These are phyloP conservation scores for Monilinia laxa DNA, from an alignment of 2,329 filamentous ascomycete genomes.

Conservation along the genomic window DNA sequence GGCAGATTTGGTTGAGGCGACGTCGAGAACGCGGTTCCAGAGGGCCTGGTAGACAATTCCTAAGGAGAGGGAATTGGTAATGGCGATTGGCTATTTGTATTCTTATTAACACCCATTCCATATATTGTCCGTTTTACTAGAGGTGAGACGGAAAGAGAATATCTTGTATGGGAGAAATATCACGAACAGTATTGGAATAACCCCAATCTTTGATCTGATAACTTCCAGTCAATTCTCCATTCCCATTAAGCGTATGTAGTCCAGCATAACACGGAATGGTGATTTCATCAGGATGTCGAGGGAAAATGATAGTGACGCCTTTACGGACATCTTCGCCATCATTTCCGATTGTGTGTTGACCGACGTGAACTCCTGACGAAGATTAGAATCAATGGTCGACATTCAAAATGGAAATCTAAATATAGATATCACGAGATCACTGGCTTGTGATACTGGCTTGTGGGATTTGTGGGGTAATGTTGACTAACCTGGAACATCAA, in stretches of 20 bases:
- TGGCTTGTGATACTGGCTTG: not conserved
- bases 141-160: too few species aligned
- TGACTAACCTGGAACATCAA: constrained; percentile 35
- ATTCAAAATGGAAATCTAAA: too few species aligned
- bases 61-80: constrained; percentile 44
- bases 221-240: constrained; percentile 37
- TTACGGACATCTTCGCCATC: constrained; percentile 33
- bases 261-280: constrained; percentile 38
- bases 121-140: too few species aligned
- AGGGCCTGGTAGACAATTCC: constrained; percentile 40
- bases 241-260: constrained; percentile 37
- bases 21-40: constrained; percentile 36
- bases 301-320: constrained; percentile 39
- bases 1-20: constrained; percentile 22
- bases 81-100: constrained; percentile 35
- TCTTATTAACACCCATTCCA: not conserved
- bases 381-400: not conserved
- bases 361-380: constrained; percentile 35
- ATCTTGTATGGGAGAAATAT: constrained; percentile 5
- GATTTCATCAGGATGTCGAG: constrained; percentile 36
- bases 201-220: constrained; percentile 39
- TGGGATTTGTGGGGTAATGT: not conserved
- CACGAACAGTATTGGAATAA: constrained; percentile 35
- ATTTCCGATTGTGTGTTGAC: constrained; percentile 36
- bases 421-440: too few species aligned